Evolutionary conservation across 2,329 filamentous ascomycete genomes (phyloP), one percentile per base, ranked within the genome.

Genomic region (Pseudogymnoascus sp.): DNA sequence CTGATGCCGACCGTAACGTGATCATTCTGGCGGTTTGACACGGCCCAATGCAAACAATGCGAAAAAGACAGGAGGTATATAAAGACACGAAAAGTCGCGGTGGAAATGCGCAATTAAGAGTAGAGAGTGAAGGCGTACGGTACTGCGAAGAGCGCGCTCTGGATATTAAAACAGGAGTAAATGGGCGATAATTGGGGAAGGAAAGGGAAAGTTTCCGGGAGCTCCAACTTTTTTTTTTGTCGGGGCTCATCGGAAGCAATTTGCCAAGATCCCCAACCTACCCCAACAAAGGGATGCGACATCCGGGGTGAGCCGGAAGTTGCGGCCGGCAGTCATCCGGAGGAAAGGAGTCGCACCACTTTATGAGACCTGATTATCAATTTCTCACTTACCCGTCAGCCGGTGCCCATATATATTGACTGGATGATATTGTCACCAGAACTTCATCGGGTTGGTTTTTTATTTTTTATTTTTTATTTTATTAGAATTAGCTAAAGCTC

Each of bases 1-100:
- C 62, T 62, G 65, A 63, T 65, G 67, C 69, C 65, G 67, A 69
- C 60, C 68, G 69, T 49, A 69, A 59, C 35, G 52, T 37, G 52
- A 59, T 33, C 52, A 59, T 59, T 38, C 21, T 59, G 55, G 14
- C 35, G 31, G 55, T 35, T 59, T 59, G 31, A 37, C 16, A 23
- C 43, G 43, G 43, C 23, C 23, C 43, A 39, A 16, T 39, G 12
- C 4, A 49, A 49, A 10, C 23, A 49, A 49, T 49, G 43, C 14
- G 43, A 49, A 14, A 29, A 23, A n/a, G 11, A 12, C 4, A n/a
- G 3, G 6, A 29, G 6, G n/a, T n/a, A 26, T 49, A 5, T 14
- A 49, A 21, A 2, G 38, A 41, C 38, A 41, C 38, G 43, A 49
- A 49, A 49, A 29, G 26, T 43, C 23, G 43, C 43, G 23, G 23